Base-by-base conservation (phyloP, 345 rosid species). In the Crucihimalaya himalaica region DNA sequence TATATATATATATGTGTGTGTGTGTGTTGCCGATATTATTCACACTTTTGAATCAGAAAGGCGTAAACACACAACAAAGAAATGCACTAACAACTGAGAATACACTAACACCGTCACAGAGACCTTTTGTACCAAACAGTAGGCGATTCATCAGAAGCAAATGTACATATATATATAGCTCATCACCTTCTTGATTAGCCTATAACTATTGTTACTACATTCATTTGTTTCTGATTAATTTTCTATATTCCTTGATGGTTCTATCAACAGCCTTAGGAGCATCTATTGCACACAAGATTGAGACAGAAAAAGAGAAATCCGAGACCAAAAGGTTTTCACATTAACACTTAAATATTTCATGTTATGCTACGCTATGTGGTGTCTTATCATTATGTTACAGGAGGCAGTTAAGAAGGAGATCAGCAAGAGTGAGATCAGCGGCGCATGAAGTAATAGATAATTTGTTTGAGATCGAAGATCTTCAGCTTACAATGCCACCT, bases 381-480 rank as follows among this genome's bases (percentile, higher is more conserved):
- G 56, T 32, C 23, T 60, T 63, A 55, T 66, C 5, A 19, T 70
- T 45, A 58, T 18, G 51, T 45, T 69, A 69, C 56, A 89, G 93
- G 75, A 89, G 72, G 19, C 83, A 88, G 29, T 42, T 76, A 78
- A 83, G 89, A 81, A 83, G 90, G 66, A 89, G 81, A 69, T 85
- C 97, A 34, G 83, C 85, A 14, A 84, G 81, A 78, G 82, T 84
- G 68, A 81, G 70, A 74, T 78, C 87, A 57, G 13, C 27, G 20
- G 18, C 45, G 2, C 61, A 66, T 10, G 81, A 83, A n/a, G 77
- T 74, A 3, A 57, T 67, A 0, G 90, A 81, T 71, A 82, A 90
- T 75, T 77, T 87, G 59, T 86, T 87, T 50, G 96, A 92, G 77
- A 81, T 86, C 4, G 87, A 85, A 58, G 90, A 83, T 43, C 72